Conservation (phyloP, 1,139 yeast genomes). For the Kluyveromyces sp. region DNA sequence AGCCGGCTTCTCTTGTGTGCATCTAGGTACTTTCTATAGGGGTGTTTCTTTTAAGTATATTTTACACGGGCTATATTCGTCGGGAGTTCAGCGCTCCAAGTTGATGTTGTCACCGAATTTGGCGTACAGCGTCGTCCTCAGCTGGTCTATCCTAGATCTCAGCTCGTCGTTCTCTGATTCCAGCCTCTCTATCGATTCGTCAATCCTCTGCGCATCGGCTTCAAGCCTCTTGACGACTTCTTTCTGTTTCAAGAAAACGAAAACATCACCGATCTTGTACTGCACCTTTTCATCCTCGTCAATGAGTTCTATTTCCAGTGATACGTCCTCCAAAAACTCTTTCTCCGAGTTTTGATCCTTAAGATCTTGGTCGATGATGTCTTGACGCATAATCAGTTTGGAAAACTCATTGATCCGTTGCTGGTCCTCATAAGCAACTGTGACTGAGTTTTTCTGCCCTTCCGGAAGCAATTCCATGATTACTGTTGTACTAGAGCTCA, state of each 20-base stretch:
- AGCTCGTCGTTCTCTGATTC: conserved; percentile 45
- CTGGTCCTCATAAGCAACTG: conserved; percentile 87
- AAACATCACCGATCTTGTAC: conserved; percentile 63
- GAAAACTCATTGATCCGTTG: conserved; percentile 83
- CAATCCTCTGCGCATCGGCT: conserved; percentile 47
- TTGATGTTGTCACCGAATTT: conserved; percentile 89
- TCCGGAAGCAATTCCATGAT: conserved; percentile 54
- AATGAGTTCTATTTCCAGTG: conserved; percentile 75
- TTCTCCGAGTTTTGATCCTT: conserved; percentile 56
- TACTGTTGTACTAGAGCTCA: conserved; percentile 1
- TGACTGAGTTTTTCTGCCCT: conserved; percentile 61
- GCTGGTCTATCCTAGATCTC: conserved; percentile 46
- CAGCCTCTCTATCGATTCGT: conserved; percentile 40
- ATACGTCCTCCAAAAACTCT: conserved; percentile 82
- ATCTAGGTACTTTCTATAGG: neutral
- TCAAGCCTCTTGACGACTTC: conserved; percentile 66
- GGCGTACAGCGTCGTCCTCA: conserved; percentile 73
- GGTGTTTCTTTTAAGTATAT: neutral
- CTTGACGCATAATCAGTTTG: conserved; percentile 65
- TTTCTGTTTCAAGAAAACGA: conserved; percentile 57
- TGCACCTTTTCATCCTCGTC: conserved; percentile 64
- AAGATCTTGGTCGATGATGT: conserved; percentile 47
- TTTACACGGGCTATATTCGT: neutral
- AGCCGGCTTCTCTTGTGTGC: neutral
- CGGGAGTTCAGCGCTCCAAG: conserved; percentile 45